These are phyloP conservation scores for Pseudogymnoascus sp. DNA, from an alignment of 2,329 filamentous ascomycete genomes.

Conservation along the genomic window DNA sequence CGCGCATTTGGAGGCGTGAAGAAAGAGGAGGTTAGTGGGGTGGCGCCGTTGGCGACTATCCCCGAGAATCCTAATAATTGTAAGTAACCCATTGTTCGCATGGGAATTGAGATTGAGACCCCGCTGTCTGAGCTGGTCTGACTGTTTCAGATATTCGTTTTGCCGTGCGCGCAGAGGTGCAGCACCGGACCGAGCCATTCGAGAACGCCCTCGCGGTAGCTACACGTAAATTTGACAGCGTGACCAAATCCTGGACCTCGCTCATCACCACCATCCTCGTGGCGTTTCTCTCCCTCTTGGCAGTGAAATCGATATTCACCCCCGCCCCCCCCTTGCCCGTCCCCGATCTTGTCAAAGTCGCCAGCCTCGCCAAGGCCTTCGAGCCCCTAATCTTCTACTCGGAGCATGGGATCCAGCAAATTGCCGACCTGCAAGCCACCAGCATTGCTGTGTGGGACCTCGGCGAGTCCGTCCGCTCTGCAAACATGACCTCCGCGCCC, in stretches of 20 bases:
- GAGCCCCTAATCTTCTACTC: constrained; percentile 94
- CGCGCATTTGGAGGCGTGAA: constrained; percentile 29
- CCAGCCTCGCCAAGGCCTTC: constrained; percentile 80
- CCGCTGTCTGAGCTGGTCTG: neutral
- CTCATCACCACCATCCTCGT: constrained; percentile 54
- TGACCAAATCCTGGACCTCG: constrained; percentile 63
- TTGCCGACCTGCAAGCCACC: constrained; percentile 81
- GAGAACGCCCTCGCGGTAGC: constrained; percentile 61
- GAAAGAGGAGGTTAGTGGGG: constrained; percentile 18
- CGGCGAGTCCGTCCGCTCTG: constrained; percentile 77
- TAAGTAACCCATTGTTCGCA: constrained; percentile 27
- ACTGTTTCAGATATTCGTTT: constrained; percentile 67
- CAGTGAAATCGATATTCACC: constrained; percentile 58
- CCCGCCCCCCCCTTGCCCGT: constrained; percentile 59
- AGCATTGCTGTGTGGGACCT: constrained; percentile 92
- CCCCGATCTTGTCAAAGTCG: constrained; percentile 84
- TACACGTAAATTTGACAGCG: constrained; percentile 47
- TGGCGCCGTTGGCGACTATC: constrained; percentile 9
- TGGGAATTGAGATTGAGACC: neutral
- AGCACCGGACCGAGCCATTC: constrained; percentile 77
- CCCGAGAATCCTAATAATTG: constrained; percentile 39
- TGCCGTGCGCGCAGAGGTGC: constrained; percentile 76
- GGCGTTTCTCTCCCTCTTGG: constrained; percentile 54
- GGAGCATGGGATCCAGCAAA: constrained; percentile 77
- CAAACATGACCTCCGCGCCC: constrained; percentile 83